phyloP scores from a whole-genome alignment of 129 eudicot species.

The Tagetes erecta region DNA sequence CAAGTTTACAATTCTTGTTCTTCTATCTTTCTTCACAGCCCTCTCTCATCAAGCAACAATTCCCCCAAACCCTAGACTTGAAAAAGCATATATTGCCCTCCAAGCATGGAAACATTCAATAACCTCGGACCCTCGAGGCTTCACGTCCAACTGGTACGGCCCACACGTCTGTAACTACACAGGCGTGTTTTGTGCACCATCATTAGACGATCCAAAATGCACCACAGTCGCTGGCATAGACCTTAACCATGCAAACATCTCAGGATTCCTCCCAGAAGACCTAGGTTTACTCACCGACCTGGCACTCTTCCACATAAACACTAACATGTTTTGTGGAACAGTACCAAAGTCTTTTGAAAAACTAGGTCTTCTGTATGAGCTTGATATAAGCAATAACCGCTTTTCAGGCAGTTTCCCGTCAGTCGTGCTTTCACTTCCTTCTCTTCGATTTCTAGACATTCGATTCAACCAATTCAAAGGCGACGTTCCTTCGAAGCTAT shows the following conservation, averaged over 20 bases:
- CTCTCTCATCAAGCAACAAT: conserved; percentile 40
- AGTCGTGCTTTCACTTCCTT: conserved; percentile 52
- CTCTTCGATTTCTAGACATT: conserved; percentile 58
- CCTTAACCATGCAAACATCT: conserved; percentile 62
- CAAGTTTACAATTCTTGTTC: conserved; percentile 16
- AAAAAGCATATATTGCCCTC: conserved; percentile 63
- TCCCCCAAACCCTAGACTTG: conserved; percentile 62
- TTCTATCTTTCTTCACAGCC: conserved; percentile 39
- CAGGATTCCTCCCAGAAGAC: conserved; percentile 58
- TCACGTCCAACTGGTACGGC: conserved; percentile 69
- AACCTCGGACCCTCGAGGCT: conserved; percentile 61
- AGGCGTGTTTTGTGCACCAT: conserved; percentile 81
- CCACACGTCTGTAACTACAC: conserved; percentile 66
- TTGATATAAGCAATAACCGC: conserved; percentile 72
- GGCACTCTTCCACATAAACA: conserved; percentile 64
- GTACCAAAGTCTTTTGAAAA: conserved; percentile 49
- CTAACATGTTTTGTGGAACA: conserved; percentile 59
- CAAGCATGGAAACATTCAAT: conserved; percentile 79
- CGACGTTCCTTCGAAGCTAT: conserved; percentile 48
- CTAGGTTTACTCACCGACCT: conserved; percentile 66
- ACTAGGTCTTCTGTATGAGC: conserved; percentile 54
- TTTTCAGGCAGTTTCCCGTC: conserved; percentile 64
- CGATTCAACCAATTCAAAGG: conserved; percentile 67
- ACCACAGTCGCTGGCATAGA: conserved; percentile 77
- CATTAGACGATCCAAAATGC: conserved; percentile 49